A percentile compares a stretch with the other conserved stretches of the same genome.
Evolutionary conservation across 495 filamentous ascomycete genomes (phyloP).

Genomic region (Pyrenula massariospora): DNA sequence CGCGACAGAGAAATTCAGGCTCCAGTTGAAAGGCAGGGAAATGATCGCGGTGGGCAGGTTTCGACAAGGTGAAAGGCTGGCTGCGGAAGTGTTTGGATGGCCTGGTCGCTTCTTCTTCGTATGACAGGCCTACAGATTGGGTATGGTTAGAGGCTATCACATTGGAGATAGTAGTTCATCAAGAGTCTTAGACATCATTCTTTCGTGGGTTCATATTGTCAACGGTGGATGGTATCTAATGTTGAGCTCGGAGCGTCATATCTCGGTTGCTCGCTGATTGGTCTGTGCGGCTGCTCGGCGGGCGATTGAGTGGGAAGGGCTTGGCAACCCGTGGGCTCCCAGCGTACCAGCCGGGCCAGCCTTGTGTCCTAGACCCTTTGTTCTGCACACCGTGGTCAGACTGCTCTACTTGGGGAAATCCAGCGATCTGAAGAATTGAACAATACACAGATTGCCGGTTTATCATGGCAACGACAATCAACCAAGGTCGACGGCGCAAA

Average conservation of each 20-base stretch:
- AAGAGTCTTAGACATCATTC: neutral
- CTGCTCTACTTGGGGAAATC: too few relatives aligned
- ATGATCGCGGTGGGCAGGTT: neutral
- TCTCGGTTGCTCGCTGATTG: neutral
- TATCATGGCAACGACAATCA: too few relatives aligned
- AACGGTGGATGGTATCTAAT: neutral
- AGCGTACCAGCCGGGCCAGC: too few relatives aligned
- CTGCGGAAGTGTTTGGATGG: neutral
- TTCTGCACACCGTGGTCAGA: too few relatives aligned
- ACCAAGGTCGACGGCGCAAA: too few relatives aligned
- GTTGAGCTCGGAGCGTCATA: neutral
- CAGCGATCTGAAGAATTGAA: too few relatives aligned
- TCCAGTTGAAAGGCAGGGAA: neutral
- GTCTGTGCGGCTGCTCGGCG: neutral
- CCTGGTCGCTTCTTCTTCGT: neutral
- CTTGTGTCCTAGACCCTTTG: too few relatives aligned
- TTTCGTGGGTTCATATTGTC: neutral
- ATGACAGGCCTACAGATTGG: neutral
- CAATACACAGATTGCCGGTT: too few relatives aligned
- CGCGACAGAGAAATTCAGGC: neutral
- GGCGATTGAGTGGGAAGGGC: too few relatives aligned
- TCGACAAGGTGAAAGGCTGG: neutral
- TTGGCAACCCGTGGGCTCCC: too few relatives aligned
- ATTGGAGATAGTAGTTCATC: neutral
- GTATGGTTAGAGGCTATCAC: neutral